Percentiles rank a stretch among this genome's conserved stretches.
Conservation (phyloP, 1,139 yeast genomes). For the Candida gigantensis region DNA sequence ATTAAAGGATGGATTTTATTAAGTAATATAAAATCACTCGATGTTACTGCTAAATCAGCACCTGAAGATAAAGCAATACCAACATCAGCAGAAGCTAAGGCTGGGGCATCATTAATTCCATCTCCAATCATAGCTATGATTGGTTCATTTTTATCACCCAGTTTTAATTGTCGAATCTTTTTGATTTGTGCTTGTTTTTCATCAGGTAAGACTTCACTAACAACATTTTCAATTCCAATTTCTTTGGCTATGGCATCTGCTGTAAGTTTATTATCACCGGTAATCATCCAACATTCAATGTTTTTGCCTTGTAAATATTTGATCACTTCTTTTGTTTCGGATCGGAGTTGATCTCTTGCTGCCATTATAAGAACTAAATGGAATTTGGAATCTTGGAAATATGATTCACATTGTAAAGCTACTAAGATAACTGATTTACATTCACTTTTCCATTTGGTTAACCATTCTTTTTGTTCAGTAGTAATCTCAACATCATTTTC, state of each 20-base stretch:
- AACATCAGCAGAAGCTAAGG: slow-evolving; percentile 58
- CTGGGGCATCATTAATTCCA: slow-evolving; percentile 67
- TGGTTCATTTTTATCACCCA: slow-evolving; percentile 15
- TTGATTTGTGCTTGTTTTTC: slow-evolving; percentile 65
- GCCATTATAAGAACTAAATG: slow-evolving; percentile 52
- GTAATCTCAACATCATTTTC: slow-evolving; percentile 41
- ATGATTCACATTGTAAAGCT: slow-evolving; percentile 37
- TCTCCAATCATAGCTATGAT: slow-evolving; percentile 65
- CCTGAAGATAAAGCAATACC: slow-evolving; percentile 63
- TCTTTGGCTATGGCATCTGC: slow-evolving; percentile 69
- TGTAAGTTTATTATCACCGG: slow-evolving; percentile 69
- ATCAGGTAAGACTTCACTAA: slow-evolving; percentile 73
- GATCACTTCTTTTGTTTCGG: slow-evolving; percentile 60
- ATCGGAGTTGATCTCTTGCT: slow-evolving; percentile 64
- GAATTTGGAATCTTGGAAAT: slow-evolving; percentile 30
- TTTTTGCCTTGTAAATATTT: slow-evolving; percentile 41
- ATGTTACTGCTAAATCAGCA: slow-evolving; percentile 58
- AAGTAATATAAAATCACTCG: slow-evolving; percentile 57
- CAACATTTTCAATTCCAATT: slow-evolving; percentile 63
- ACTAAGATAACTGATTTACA: slow-evolving; percentile 66
- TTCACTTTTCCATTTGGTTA: slow-evolving; percentile 58
- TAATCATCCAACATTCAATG: slow-evolving; percentile 69
- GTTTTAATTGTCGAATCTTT: slow-evolving; percentile 46
- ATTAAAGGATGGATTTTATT: slow-evolving; percentile 47
- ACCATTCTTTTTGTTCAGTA: slow-evolving; percentile 23